phyloP scores from a whole-genome alignment of 2,329 filamentous ascomycete species.

The Beauveria caledonica region DNA sequence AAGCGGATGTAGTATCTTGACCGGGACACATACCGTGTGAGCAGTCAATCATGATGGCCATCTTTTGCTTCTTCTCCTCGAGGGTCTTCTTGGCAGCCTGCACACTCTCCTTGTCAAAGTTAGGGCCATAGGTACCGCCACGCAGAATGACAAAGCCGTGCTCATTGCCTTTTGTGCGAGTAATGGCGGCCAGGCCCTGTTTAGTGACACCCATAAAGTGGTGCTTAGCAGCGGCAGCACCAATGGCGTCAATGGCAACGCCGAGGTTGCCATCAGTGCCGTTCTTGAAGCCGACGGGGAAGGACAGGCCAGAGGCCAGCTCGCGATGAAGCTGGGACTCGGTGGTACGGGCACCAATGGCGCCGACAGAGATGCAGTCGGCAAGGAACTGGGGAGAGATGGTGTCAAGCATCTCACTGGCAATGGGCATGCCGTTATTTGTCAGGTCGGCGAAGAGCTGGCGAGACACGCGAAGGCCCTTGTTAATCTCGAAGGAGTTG shows the following conservation, averaged over 20 bases:
- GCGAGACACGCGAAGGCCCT: conserved; percentile 84
- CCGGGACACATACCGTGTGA: conserved; percentile 63
- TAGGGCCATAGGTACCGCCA: conserved; percentile 84
- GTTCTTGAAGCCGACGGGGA: conserved; percentile 99
- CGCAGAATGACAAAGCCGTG: conserved; percentile 96
- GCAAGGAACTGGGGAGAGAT: conserved; percentile 97
- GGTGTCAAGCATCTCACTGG: conserved; percentile 96
- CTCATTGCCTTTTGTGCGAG: conserved; percentile 85
- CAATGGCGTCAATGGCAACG: conserved; percentile 94
- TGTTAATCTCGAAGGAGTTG: conserved; percentile 97
- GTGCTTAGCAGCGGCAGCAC: conserved; percentile 74
- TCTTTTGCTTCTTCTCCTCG: conserved; percentile 71
- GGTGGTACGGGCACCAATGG: conserved; percentile 91
- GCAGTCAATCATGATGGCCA: conserved; percentile 97
- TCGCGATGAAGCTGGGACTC: conserved; percentile 96
- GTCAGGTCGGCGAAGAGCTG: conserved; percentile 92
- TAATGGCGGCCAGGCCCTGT: conserved; percentile 91
- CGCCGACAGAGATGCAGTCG: conserved; percentile 89
- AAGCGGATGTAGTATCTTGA: background rate
- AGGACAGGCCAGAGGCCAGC: conserved; percentile 87
- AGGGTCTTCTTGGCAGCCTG: conserved; percentile 70
- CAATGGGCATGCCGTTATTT: conserved; percentile 81
- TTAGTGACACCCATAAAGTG: conserved; percentile 99
- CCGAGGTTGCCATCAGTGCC: conserved; percentile 87
- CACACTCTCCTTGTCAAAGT: conserved; percentile 84